A percentile compares a stretch with the other conserved stretches of the same genome.
These are phyloP conservation scores for Mucor irregularis DNA, from an alignment of 371 early-diverging fungal genomes.

Conservation along the genomic window DNA sequence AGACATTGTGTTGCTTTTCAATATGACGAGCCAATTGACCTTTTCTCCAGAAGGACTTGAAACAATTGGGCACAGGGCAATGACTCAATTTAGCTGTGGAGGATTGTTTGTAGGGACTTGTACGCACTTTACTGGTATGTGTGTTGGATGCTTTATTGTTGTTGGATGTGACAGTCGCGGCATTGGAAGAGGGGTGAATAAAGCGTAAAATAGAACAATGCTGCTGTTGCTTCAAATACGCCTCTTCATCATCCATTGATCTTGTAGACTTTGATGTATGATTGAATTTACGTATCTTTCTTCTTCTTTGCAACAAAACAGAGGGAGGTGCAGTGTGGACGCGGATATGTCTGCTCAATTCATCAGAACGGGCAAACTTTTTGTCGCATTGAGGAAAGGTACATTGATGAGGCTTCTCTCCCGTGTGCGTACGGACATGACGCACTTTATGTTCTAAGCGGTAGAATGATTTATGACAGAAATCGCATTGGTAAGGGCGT, in stretches of 20 bases:
- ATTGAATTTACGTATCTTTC: conserved; percentile 17
- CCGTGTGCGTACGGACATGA: conserved; percentile 88
- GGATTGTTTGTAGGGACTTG: conserved; percentile 33
- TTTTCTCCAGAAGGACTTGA: conserved; percentile 48
- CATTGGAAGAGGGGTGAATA: conserved; percentile 15
- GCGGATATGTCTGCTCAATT: conserved; percentile 76
- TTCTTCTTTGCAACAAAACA: conserved; percentile 11
- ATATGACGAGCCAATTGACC: conserved; percentile 50
- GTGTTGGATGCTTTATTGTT: neutral
- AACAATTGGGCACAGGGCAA: conserved; percentile 41
- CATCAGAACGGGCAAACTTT: conserved; percentile 86
- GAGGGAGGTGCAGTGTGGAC: conserved; percentile 56
- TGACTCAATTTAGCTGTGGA: conserved; percentile 33
- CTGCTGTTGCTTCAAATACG: conserved; percentile 48
- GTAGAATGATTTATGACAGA: conserved; percentile 73
- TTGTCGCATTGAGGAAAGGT: conserved; percentile 73
- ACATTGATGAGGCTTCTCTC: conserved; percentile 85
- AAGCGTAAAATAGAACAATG: conserved; percentile 48
- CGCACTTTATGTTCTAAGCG: conserved; percentile 78
- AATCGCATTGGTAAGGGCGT: conserved; percentile 70
- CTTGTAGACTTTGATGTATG: conserved; percentile 4
- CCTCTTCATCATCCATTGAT: conserved; percentile 39
- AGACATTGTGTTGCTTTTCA: conserved; percentile 25
- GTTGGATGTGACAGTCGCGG: neutral
- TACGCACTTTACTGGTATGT: conserved; percentile 1